Conservation (phyloP, 345 rosid species). For the Eucalyptus urophylla region DNA sequence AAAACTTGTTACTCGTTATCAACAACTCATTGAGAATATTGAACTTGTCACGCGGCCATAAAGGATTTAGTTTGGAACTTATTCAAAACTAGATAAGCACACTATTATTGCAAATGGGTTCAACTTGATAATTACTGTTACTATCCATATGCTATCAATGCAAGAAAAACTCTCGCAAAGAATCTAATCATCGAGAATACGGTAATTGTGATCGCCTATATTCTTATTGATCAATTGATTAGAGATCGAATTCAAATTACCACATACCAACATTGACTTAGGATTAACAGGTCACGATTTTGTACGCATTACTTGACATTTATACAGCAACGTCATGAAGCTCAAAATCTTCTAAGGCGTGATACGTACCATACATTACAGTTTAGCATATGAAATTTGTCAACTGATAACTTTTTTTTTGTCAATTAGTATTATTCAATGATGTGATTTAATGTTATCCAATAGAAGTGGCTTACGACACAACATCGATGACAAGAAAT, state of each 20-base stretch:
- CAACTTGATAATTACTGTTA: background rate
- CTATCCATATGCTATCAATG: background rate
- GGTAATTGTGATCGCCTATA: rapidly evolving
- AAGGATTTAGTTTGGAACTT: background rate
- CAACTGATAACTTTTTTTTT: rapidly evolving
- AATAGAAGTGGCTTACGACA: background rate
- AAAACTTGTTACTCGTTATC: background rate
- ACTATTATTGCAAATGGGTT: background rate
- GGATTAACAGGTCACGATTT: background rate
- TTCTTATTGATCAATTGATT: background rate
- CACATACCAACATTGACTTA: background rate
- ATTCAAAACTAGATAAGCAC: background rate
- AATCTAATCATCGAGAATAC: rapidly evolving
- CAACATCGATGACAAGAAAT: rapidly evolving
- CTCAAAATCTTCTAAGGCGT: rapidly evolving
- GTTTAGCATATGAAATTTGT: background rate
- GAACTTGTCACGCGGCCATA: background rate
- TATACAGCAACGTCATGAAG: rapidly evolving
- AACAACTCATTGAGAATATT: background rate
- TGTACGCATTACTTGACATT: background rate
- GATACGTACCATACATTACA: rapidly evolving
- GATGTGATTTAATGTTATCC: background rate
- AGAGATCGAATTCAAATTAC: background rate
- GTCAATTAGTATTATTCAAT: rapidly evolving
- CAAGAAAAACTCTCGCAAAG: background rate